Percentiles rank a stretch among this genome's conserved stretches.
Conservation (phyloP, 192 early-diverging fungal genomes). For the Gigaspora rosea region DNA sequence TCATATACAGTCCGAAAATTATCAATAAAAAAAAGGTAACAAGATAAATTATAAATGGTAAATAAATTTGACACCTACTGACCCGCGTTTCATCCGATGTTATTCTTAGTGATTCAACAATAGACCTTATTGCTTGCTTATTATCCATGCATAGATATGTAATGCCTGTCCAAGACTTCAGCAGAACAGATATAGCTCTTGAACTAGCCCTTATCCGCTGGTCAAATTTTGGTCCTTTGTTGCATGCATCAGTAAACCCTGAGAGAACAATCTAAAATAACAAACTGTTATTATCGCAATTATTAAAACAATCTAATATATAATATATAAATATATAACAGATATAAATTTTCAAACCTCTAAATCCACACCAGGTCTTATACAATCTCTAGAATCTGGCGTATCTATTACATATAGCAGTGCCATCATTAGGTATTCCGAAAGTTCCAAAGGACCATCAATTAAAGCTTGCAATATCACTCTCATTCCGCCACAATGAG, state of each 20-base stretch:
- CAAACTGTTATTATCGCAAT: neutral
- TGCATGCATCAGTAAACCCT: constrained; percentile 77
- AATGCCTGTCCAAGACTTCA: constrained; percentile 80
- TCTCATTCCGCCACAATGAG: constrained; percentile 67
- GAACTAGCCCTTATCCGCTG: constrained; percentile 70
- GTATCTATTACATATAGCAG: constrained; percentile 75
- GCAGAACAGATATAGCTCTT: constrained; percentile 60
- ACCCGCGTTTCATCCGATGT: constrained; percentile 75
- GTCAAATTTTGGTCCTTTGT: constrained; percentile 57
- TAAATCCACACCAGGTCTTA: constrained; percentile 76
- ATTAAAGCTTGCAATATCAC: constrained; percentile 65
- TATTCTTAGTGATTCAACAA: constrained; percentile 69
- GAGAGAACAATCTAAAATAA: constrained; percentile 70
- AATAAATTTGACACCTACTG: constrained; percentile 1
- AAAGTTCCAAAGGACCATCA: constrained; percentile 63
- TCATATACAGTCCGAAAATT: constrained; percentile 15
- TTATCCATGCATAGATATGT: constrained; percentile 75
- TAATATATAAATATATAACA: neutral
- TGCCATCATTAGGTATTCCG: constrained; percentile 60
- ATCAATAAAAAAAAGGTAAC: constrained; percentile 24
- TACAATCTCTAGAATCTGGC: constrained; percentile 60
- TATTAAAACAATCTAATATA: neutral
- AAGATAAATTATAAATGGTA: neutral
- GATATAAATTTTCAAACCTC: constrained; percentile 48
- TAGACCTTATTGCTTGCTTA: constrained; percentile 65